phyloP scores from a whole-genome alignment of 805 yeast genomes.

The Isabelozyma rhagii region DNA sequence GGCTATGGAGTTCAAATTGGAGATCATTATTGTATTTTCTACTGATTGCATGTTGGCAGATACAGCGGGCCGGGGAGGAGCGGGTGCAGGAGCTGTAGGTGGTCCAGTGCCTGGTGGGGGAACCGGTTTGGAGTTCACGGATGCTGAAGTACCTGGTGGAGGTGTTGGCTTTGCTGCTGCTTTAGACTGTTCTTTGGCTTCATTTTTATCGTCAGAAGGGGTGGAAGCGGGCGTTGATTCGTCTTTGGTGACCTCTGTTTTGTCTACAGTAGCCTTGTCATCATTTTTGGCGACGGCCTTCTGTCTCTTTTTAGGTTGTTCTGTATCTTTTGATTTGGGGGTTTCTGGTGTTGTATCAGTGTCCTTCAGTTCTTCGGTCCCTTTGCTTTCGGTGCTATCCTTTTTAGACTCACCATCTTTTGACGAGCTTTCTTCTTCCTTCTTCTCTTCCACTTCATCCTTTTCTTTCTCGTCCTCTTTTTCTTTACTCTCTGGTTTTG shows the following conservation, averaged over 20 bases:
- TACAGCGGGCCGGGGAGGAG: not conserved
- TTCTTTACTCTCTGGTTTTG: slow-evolving; percentile 7
- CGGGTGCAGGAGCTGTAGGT: not conserved
- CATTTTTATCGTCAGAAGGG: not conserved
- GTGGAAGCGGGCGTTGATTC: not conserved
- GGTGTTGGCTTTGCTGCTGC: not conserved
- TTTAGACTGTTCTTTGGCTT: not conserved
- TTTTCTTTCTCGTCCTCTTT: slow-evolving; percentile 11
- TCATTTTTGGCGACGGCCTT: slow-evolving; percentile 10
- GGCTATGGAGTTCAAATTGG: slow-evolving; percentile 81
- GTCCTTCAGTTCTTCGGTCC: not conserved
- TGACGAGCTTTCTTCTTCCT: slow-evolving; percentile 9
- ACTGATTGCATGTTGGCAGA: slow-evolving; percentile 43
- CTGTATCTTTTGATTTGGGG: too few relatives aligned
- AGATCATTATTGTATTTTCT: slow-evolving; percentile 77
- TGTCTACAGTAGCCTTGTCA: not conserved
- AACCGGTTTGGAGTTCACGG: not conserved
- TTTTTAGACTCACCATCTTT: not conserved
- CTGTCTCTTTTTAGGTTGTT: too few relatives aligned
- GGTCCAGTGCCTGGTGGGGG: not conserved
- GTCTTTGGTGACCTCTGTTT: not conserved
- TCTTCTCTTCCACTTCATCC: slow-evolving; percentile 11
- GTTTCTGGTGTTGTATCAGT: too few relatives aligned
- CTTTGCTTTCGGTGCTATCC: slow-evolving; percentile 5
- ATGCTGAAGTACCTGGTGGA: slow-evolving; percentile 9